A percentile compares a stretch with the other conserved stretches of the same genome.
phyloP scores from a whole-genome alignment of 1,139 yeast species.

The Geotrichum reessii region DNA sequence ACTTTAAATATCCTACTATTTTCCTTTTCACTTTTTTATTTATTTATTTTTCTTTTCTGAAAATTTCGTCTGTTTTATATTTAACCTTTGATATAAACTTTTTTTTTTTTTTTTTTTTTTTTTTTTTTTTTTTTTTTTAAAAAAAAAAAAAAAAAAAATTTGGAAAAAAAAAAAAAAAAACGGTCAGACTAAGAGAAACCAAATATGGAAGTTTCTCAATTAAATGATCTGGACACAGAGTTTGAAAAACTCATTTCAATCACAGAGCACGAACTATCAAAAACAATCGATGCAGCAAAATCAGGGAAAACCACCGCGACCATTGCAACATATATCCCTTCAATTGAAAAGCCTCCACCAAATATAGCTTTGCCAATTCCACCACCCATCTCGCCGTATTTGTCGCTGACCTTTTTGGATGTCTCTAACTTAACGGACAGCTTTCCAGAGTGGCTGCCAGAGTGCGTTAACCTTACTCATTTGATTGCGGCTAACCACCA shows the following conservation, averaged over 20 bases:
- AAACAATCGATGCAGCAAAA: not conserved
- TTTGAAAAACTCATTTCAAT: not conserved
- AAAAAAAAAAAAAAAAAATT: not conserved
- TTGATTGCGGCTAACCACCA: not conserved
- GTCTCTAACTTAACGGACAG: not conserved
- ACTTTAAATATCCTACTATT: not conserved
- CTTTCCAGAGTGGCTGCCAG: not conserved
- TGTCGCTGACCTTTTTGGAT: not conserved
- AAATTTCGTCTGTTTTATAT: not conserved
- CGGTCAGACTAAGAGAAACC: not conserved
- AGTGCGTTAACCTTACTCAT: not conserved
- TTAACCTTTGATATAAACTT: not conserved
- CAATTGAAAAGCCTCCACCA: not conserved
- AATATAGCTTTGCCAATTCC: not conserved
- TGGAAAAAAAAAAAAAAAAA: too few relatives aligned
- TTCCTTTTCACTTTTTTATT: not conserved
- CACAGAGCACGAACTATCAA: not conserved
- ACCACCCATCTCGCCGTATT: not conserved
- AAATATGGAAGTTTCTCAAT: not conserved
- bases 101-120: not conserved
- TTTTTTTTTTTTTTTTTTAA: not conserved
- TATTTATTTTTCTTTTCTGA: not conserved
- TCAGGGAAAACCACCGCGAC: not conserved
- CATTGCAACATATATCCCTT: not conserved
- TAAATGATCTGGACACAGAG: not conserved